Evolutionary conservation across 1,284 basidiomycete genomes (phyloP).

Genomic region (Pseudozyma thailandica): DNA sequence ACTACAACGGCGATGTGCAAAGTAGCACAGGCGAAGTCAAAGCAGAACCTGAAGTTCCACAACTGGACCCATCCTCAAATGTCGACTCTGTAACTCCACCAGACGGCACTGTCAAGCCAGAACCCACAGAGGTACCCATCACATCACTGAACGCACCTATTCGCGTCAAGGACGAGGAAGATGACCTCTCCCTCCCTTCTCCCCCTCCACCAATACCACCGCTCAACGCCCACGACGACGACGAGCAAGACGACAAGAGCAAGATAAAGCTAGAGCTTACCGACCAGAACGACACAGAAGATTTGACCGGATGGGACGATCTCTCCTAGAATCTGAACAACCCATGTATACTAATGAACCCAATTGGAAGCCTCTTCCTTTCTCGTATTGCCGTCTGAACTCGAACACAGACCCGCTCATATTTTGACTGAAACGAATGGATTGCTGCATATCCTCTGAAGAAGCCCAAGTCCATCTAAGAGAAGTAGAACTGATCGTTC

Average conservation of each 20-base stretch:
- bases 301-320: conserved; percentile 47
- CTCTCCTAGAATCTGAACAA: conserved; percentile 11
- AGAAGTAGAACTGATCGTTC: conserved; percentile 66
- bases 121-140: conserved; percentile 4
- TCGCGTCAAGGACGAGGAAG: conserved; percentile 16
- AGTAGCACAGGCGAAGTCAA: background rate
- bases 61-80: background rate
- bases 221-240: background rate
- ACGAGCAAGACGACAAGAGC: conserved; percentile 3
- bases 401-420: no score
- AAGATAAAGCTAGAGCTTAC: conserved; percentile 17
- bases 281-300: conserved; percentile 1
- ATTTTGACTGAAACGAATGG: background rate
- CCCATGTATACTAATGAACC: background rate
- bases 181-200: background rate
- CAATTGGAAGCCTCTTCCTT: background rate
- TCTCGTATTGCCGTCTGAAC: no score
- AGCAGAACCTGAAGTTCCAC: background rate
- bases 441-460: background rate
- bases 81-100: no score
- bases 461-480: conserved; percentile 8
- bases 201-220: background rate
- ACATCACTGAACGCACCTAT: background rate
- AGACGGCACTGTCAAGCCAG: conserved; percentile 16
- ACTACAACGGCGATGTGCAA: background rate